Conservation (phyloP, 2,329 filamentous ascomycete species). For the Bipolaris zeicola region DNA sequence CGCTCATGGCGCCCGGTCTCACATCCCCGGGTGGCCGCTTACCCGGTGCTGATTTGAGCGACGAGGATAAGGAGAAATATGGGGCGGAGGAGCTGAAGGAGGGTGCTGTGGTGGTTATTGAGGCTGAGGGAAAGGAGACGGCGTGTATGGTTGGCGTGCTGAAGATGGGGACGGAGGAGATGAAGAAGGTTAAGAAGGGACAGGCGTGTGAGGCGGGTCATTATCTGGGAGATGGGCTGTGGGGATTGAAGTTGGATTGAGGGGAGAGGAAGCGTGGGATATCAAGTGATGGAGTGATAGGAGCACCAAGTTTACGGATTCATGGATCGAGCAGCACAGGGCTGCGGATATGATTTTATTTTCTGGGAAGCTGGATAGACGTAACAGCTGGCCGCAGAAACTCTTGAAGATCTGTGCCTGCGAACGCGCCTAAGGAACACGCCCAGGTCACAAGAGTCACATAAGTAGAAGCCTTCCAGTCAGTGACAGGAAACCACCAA, state of each 20-base stretch:
- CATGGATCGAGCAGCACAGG: not conserved
- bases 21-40: constrained; percentile 82
- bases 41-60: constrained; percentile 58
- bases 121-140: constrained; percentile 91
- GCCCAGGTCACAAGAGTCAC: not conserved
- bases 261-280: not conserved
- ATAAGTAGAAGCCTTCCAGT: not conserved
- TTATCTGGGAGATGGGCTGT: constrained; percentile 91
- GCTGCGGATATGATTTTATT: not conserved
- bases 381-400: not conserved
- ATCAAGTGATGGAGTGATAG: not conserved
- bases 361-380: not conserved
- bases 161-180: constrained; percentile 84
- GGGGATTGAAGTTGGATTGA: constrained; percentile 71
- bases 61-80: constrained; percentile 52
- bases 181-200: constrained; percentile 93
- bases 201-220: constrained; percentile 93
- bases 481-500: not conserved
- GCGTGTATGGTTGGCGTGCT: constrained; percentile 86
- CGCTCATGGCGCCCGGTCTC: constrained; percentile 93
- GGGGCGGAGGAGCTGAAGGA: constrained; percentile 72
- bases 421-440: not conserved
- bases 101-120: constrained; percentile 84
- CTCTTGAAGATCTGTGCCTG: not conserved
- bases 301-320: not conserved